Evolutionary conservation across 805 yeast species (phyloP), one percentile per base, ranked within the genome.

Genomic region (Blastobotrys attinorum): DNA sequence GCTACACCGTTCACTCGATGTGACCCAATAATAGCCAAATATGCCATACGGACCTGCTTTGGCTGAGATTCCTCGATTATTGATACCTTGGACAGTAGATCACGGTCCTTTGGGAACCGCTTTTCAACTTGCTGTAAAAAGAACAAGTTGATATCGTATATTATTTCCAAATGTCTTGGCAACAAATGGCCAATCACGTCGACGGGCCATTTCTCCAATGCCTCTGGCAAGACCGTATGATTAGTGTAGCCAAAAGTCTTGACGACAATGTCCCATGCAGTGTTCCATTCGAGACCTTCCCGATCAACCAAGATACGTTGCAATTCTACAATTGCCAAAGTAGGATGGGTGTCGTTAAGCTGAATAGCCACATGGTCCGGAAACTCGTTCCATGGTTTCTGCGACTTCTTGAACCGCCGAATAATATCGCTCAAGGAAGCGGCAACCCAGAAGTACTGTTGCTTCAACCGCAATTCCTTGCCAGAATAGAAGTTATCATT

Each of bases 1-100:
- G 97, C 97, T 47, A 88, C 97, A 65, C 97, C 97, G 60, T 88
- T 88, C 44, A 88, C 96, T 62, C 78, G 83, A 64, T 89, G 96
- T 7, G 95, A 83, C 15, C 96, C 97, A 57, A 88, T 76, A 53
- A 88, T 80, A 18, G 97, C 97, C 60, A 88, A 73, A 60, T 71
- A 78, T 2, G 97, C 96, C 97, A 88, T 88, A 63, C 95, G 77
- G 43, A 88, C 85, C 51, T 83, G 84, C 68, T 86, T 87, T 46
- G 86, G 84, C 37, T 67, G 65, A 16, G 80, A 71, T 63, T 88
- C 97, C 63, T 88, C 96, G 59, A 88, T 82, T 48, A 89, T 70
- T 2, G 96, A 86, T 22, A 89, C 95, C 42, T 83, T 70, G 13
- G 74, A 46, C 50, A 87, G 67, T 40, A 88, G 63, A 10, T 70